Evolutionary conservation across 2,329 filamentous ascomycete genomes (phyloP), one percentile per base, ranked within the genome.

Genomic region (Epichloe typhina): DNA sequence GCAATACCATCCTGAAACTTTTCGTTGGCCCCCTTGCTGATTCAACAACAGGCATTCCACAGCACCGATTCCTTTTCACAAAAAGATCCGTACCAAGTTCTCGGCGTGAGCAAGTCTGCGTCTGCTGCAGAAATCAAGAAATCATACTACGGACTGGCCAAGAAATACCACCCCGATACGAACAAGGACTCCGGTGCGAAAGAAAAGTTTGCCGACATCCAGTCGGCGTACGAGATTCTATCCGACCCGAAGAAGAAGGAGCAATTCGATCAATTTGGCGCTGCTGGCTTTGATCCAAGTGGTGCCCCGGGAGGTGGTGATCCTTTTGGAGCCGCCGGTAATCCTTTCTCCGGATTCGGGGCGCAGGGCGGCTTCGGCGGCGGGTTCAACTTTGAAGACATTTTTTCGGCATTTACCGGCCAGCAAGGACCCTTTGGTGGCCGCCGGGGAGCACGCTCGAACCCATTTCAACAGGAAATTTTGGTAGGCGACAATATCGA

Each of bases 131-230:
- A 97, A 37, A 97, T 98, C 66, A 98, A 98, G 67, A 97, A 96
- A 68, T 90, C 93, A 3, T 98, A 98, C 73, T 98, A 98, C 65
- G 88, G 90, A 47, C 75, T 97, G 53, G 93, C 93, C 19, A 98
- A 98, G 70, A 98, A 97, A 64, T 98, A 82, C 65, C 93, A 98
- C 62, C 93, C 93, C 8, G 93, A 98, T 66, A 97, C 93, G 37
- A 98, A 97, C 75, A 97, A 97, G 67, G 93, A 97, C 59, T 68
- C 87, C 3, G 77, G 74, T n/a, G 90, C 93, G 37, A 97, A 97
- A 66, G 93, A 97, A 61, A 91, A 86, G 61, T 98, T 98, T 62
- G 79, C 84, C 56, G 91, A 96, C 59, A 88, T 94, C 50, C 93
- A 98, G 67, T 80, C 86, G 35, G 88, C 93, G 23, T 98, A 98